These are phyloP conservation scores for Cyclostephanos tholiformis DNA, from an alignment of 108 stramenopile species.

Conservation along the genomic window DNA sequence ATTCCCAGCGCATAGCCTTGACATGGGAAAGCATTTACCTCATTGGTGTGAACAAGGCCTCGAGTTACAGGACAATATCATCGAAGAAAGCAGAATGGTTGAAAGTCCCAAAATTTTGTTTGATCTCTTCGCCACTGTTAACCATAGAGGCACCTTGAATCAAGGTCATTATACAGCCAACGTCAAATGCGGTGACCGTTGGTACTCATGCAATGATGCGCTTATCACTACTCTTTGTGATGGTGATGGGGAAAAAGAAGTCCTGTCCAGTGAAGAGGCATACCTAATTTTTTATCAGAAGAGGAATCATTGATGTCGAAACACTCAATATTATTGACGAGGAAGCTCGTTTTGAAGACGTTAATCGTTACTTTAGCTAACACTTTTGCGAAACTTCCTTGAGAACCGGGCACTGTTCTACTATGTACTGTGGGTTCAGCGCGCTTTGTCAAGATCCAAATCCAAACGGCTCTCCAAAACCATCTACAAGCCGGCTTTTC, in stretches of 20 bases:
- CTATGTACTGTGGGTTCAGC: too few species aligned
- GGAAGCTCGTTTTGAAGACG: too few species aligned
- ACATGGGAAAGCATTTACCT: constrained; percentile 75
- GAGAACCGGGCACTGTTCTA: too few species aligned
- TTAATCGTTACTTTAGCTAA: too few species aligned
- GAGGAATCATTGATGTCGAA: neutral
- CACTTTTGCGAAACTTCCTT: too few species aligned
- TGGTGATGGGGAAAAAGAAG: constrained; percentile 54
- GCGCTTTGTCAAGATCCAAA: too few species aligned
- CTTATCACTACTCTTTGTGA: constrained; percentile 33
- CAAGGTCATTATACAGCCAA: constrained; percentile 73
- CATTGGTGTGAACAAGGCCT: constrained; percentile 59
- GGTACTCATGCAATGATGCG: constrained; percentile 83
- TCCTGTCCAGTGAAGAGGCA: constrained; percentile 62
- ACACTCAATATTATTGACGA: too few species aligned
- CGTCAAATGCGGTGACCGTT: constrained; percentile 69
- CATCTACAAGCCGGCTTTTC: too few species aligned
- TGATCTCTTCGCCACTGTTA: constrained; percentile 77
- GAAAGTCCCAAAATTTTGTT: constrained; percentile 59
- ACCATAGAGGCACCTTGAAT: constrained; percentile 71
- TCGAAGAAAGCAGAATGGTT: constrained; percentile 13
- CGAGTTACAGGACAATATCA: neutral
- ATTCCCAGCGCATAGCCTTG: constrained; percentile 66
- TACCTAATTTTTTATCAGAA: constrained; percentile 77
- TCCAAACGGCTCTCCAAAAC: too few species aligned